Percentiles rank a stretch among this genome's conserved stretches.
phyloP scores from a whole-genome alignment of 2,329 filamentous ascomycete genomes.

The Phymatotrichopsis omnivora region DNA sequence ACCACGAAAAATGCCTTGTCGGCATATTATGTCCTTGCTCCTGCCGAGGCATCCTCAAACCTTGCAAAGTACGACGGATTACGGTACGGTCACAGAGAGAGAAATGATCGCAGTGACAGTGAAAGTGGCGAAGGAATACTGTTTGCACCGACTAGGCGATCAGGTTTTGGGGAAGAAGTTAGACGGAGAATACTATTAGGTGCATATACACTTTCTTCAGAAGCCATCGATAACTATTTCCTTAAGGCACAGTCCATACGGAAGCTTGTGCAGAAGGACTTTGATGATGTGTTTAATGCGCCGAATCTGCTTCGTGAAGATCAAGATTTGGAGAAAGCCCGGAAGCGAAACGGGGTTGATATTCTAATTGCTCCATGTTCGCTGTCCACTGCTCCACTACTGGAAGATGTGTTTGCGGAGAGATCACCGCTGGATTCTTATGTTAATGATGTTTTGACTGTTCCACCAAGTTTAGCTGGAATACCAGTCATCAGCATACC shows the following conservation, averaged over 20 bases:
- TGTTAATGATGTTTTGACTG: conserved; percentile 90
- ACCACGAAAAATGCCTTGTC: conserved; percentile 76
- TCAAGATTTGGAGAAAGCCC: conserved; percentile 45
- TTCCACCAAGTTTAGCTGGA: conserved; percentile 85
- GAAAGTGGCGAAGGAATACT: conserved; percentile 52
- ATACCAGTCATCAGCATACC: conserved; percentile 82
- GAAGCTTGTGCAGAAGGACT: conserved; percentile 73
- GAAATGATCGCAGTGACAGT: conserved; percentile 42
- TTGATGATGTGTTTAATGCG: conserved; percentile 64
- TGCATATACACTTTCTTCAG: conserved; percentile 76
- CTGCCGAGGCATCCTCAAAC: conserved; percentile 91
- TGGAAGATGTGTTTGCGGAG: conserved; percentile 45
- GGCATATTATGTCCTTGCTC: conserved; percentile 90
- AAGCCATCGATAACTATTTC: conserved; percentile 90
- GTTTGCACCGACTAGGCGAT: conserved; percentile 58
- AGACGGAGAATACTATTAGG: conserved; percentile 78
- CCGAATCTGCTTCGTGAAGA: conserved; percentile 54
- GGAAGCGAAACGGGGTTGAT: conserved; percentile 57
- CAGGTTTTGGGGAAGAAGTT: conserved; percentile 74
- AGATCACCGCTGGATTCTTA: conserved; percentile 57
- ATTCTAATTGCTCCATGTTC: conserved; percentile 81
- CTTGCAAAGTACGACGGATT: conserved; percentile 94
- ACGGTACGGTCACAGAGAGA: conserved; percentile 63
- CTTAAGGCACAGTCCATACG: conserved; percentile 84
- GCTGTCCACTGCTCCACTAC: conserved; percentile 59